Evolutionary conservation across 169 alveolate species (phyloP), one percentile per base, ranked within the genome.

Genomic region (Eimeria tenella): DNA sequence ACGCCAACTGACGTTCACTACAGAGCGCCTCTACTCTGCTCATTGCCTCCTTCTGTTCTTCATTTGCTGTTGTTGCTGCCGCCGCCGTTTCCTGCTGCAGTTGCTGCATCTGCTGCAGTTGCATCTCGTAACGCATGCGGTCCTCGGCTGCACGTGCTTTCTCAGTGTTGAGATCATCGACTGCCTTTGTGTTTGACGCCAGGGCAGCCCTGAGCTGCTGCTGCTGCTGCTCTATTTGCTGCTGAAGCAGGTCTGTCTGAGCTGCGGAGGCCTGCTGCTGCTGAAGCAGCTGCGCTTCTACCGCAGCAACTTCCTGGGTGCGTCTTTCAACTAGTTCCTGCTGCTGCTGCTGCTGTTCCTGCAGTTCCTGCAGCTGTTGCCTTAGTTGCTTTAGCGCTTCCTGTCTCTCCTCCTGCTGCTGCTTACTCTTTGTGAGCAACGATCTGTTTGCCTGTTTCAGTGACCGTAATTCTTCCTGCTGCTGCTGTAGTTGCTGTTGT

Each of bases 141-240:
- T 84, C 91, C 62, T 84, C 91, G 25, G 91, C 91, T 60, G 91
- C 91, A 21, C 91, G 91, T 9, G 91, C 91, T 71, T 62, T 84
- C 62, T 84, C 81, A 31, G 91, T 84, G 63, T 84, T 84, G 42
- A 84, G 79, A 50, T 84, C 70, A 13, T 84, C 91, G 17, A 49
- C 6, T n/a, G 91, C 81, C 31, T 84, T 62, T 8, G 79, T 84
- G 70, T 19, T 84, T 56, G 91, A 75, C 19, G 91, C 91, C 23
- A 84, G 19, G 60, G 91, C 75, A 15, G 91, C 91, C 52, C 91
- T 58, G 4, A 84, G 62, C 79, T 84, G 91, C 79, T 84, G 91
- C 49, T 84, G 91, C 91, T 62, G 91, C 63, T 84, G 79, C 50
- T 84, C 91, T 10, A 84, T 25, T 58, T 81, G 89, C 19, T 81